These are phyloP conservation scores for Mortierella sp. DNA, from an alignment of 371 early-diverging fungal species.

Conservation along the genomic window DNA sequence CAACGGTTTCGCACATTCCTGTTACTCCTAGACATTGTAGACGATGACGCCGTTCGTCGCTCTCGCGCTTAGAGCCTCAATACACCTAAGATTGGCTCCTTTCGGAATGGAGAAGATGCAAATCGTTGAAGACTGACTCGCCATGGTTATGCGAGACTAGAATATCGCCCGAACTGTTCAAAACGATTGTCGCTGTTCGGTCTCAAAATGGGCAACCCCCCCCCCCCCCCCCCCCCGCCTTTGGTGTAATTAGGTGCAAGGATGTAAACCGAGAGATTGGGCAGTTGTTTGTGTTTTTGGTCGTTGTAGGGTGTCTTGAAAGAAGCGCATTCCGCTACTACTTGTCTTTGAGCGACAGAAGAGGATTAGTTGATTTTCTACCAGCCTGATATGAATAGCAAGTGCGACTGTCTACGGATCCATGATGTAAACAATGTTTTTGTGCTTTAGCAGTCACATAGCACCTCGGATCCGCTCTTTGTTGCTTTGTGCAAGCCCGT, in stretches of 20 bases:
- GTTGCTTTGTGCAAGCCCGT: not conserved
- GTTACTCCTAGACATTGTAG: not conserved
- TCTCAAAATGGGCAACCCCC: not conserved
- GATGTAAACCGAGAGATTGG: not conserved
- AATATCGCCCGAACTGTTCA: not conserved
- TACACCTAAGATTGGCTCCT: not conserved
- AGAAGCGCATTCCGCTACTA: no score
- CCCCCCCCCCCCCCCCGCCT: no score
- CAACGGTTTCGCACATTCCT: not conserved
- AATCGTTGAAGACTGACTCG: not conserved
- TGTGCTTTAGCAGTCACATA: not conserved
- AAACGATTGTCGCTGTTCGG: not conserved
- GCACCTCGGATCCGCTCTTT: conserved; percentile 8
- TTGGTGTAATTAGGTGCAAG: no score
- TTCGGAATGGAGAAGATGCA: not conserved
- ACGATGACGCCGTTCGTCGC: no score
- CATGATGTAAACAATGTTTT: conserved; percentile 14
- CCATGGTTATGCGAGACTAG: not conserved
- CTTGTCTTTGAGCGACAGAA: no score
- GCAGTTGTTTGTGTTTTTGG: not conserved
- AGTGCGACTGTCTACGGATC: not conserved
- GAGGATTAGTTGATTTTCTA: no score
- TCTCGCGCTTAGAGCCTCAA: not conserved
- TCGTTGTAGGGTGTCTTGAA: not conserved
- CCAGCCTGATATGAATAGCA: not conserved